These are phyloP conservation scores for Paraleonurus japonicus DNA, from an alignment of 257 asterid species.

Conservation along the genomic window DNA sequence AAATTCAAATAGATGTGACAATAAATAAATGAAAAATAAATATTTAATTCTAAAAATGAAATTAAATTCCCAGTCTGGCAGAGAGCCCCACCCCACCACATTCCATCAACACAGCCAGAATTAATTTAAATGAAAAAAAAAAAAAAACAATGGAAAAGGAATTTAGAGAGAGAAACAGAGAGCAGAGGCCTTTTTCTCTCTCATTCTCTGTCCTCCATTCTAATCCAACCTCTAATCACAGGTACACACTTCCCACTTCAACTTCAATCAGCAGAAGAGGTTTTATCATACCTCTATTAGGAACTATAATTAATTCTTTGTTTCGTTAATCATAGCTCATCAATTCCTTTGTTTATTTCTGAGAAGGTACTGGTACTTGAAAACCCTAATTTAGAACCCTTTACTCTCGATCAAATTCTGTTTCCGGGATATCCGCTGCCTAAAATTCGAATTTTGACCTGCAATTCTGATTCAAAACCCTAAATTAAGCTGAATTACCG, in stretches of 20 bases:
- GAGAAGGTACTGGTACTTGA: not conserved
- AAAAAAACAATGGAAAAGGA: slow-evolving; percentile 14
- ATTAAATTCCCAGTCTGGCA: slow-evolving; percentile 30
- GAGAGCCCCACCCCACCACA: slow-evolving; percentile 31
- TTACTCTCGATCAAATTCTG: slow-evolving; percentile 20
- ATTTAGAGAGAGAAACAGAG: slow-evolving; percentile 25
- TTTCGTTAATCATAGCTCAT: not conserved
- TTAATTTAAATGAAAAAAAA: not conserved
- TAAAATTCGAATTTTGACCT: not conserved
- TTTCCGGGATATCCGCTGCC: not conserved
- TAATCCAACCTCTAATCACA: slow-evolving; percentile 31
- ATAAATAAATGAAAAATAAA: slow-evolving; percentile 6
- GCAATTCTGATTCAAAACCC: slow-evolving; percentile 29
- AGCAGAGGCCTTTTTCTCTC: slow-evolving; percentile 24
- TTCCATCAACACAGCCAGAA: slow-evolving; percentile 38
- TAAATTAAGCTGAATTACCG: not conserved
- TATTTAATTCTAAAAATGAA: not conserved
- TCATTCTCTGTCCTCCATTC: slow-evolving; percentile 32
- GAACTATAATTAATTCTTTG: not conserved
- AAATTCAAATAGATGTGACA: slow-evolving; percentile 1
- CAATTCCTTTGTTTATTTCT: slow-evolving; percentile 10
- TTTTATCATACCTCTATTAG: slow-evolving; percentile 10
- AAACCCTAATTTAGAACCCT: slow-evolving; percentile 20
- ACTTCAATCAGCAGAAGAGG: slow-evolving; percentile 1
- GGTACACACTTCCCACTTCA: slow-evolving; percentile 10